These are phyloP conservation scores for Massospora cicadina DNA, from an alignment of 371 early-diverging fungal genomes.

Conservation along the genomic window DNA sequence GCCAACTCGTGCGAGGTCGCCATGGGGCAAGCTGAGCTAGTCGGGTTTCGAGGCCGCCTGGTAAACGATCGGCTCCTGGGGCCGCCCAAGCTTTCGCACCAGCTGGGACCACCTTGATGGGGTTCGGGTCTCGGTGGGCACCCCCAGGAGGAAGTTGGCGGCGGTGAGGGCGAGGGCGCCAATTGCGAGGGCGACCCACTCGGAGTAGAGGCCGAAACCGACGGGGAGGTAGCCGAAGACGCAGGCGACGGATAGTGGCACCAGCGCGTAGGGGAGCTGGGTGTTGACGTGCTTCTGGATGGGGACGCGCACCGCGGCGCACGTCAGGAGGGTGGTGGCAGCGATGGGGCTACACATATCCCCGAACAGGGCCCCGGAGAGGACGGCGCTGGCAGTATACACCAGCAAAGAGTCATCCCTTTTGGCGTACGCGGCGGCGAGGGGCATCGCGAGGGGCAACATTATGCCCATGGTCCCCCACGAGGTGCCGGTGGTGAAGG, in stretches of 20 bases:
- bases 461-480: constrained; percentile 13
- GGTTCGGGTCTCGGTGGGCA: constrained; percentile 3
- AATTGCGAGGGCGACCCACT: constrained; percentile 6
- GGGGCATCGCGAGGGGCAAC: constrained; percentile 10
- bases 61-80: neutral
- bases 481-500: constrained; percentile 10
- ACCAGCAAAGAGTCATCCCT: neutral
- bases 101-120: neutral
- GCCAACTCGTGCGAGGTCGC: too few relatives aligned
- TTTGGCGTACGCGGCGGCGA: neutral
- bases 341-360: constrained; percentile 10
- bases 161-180: neutral
- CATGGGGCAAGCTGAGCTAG: too few relatives aligned
- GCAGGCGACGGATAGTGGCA: neutral
- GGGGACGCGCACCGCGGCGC: neutral
- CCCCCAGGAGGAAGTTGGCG: neutral
- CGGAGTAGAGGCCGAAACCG: constrained; percentile 10
- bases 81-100: neutral
- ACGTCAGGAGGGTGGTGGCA: constrained; percentile 10
- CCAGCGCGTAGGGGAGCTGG: constrained; percentile 9
- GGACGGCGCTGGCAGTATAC: constrained; percentile 5
- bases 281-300: constrained; percentile 9
- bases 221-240: constrained; percentile 10
- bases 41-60: too few relatives aligned
- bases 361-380: constrained; percentile 11